A percentile compares a stretch with the other conserved stretches of the same genome.
Evolutionary conservation across 1,284 basidiomycete species (phyloP).

Genomic region (Ceratobasidium sp.): DNA sequence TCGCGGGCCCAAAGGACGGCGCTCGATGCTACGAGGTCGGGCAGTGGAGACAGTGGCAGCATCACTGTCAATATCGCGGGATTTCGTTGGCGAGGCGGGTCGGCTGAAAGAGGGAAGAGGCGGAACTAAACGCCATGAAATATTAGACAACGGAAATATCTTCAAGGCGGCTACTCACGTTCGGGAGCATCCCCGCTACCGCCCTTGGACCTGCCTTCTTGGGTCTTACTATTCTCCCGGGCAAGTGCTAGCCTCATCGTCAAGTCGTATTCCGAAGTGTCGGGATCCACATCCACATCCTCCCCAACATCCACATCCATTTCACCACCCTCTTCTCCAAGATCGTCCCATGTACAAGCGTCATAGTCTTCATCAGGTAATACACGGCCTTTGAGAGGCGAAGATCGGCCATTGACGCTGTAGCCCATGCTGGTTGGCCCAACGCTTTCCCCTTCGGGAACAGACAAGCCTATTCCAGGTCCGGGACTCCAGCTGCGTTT

Average conservation of each 20-base stretch:
- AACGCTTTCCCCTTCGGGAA: slow-evolving; percentile 1
- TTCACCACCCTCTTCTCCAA: slow-evolving; percentile 53
- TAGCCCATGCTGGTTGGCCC: not conserved
- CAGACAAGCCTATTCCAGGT: slow-evolving; percentile 18
- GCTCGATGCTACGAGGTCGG: slow-evolving; percentile 52
- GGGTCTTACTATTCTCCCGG: slow-evolving; percentile 77
- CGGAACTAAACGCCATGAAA: slow-evolving; percentile 2
- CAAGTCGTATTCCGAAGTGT: slow-evolving; percentile 71
- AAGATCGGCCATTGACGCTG: slow-evolving; percentile 15
- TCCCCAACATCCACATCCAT: slow-evolving; percentile 48
- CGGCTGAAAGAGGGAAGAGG: slow-evolving; percentile 36
- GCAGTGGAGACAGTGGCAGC: slow-evolving; percentile 38
- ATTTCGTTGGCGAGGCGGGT: slow-evolving; percentile 32
- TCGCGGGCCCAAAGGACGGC: slow-evolving; percentile 70
- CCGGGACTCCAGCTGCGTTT: slow-evolving; percentile 38
- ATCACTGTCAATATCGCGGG: slow-evolving; percentile 31
- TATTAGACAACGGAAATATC: not conserved
- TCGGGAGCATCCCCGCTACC: slow-evolving; percentile 51
- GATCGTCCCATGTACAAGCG: slow-evolving; percentile 31
- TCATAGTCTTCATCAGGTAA: slow-evolving; percentile 38
- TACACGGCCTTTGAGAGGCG: slow-evolving; percentile 35
- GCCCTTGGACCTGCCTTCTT: slow-evolving; percentile 51
- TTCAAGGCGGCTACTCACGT: slow-evolving; percentile 4
- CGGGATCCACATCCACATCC: slow-evolving; percentile 50
- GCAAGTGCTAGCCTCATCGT: slow-evolving; percentile 76